Evolutionary conservation across 768 basidiomycete genomes (phyloP).

Genomic region (Fistulinella prunicolor): DNA sequence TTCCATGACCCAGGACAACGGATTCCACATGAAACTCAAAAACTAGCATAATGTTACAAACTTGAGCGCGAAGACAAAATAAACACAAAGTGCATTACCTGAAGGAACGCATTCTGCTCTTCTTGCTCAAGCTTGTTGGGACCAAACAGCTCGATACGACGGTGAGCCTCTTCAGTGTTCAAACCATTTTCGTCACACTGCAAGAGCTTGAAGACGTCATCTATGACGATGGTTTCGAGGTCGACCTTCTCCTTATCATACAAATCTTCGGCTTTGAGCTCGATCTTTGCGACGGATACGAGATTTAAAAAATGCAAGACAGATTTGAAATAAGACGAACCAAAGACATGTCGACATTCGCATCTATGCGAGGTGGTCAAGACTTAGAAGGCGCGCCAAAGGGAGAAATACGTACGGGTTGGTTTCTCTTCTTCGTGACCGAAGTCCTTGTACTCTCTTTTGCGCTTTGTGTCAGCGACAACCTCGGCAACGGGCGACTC

Average conservation of each 20-base stretch:
- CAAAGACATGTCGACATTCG: slow-evolving; percentile 82
- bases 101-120: slow-evolving; percentile 88
- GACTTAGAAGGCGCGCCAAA: neutral
- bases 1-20: slow-evolving; percentile 99
- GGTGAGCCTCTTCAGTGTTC: slow-evolving; percentile 63
- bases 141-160: slow-evolving; percentile 90
- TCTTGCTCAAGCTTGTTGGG: slow-evolving; percentile 92
- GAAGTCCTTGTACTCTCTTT: slow-evolving; percentile 88
- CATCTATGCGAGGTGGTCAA: slow-evolving; percentile 47
- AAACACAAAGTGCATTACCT: slow-evolving; percentile 42
- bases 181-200: slow-evolving; percentile 88
- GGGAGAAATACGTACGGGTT: slow-evolving; percentile 50
- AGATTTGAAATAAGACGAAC: slow-evolving; percentile 36
- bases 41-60: slow-evolving; percentile 48
- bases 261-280: slow-evolving; percentile 88
- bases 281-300: slow-evolving; percentile 46
- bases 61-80: neutral
- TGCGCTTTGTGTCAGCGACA: slow-evolving; percentile 42
- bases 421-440: slow-evolving; percentile 67
- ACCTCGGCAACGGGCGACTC: slow-evolving; percentile 36
- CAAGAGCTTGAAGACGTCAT: slow-evolving; percentile 94
- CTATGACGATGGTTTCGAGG: slow-evolving; percentile 93
- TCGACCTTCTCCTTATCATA: slow-evolving; percentile 99
- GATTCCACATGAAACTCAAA: slow-evolving; percentile 99
- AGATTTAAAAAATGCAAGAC: neutral